Percentiles rank a stretch among this genome's conserved stretches.
phyloP scores from a whole-genome alignment of 805 yeast genomes.

The Ogataea pignaliae region DNA sequence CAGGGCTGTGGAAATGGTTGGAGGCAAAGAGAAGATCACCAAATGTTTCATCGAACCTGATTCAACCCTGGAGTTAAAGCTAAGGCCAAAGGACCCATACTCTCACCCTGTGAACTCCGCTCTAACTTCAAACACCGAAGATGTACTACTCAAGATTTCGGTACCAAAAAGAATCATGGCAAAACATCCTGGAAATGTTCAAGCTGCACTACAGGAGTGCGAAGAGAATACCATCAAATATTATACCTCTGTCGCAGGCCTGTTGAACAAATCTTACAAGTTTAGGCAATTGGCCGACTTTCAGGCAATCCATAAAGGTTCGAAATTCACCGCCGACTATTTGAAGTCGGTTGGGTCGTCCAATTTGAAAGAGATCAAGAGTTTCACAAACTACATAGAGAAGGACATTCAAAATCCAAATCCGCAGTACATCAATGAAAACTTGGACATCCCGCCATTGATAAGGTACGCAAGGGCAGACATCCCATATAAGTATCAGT shows the following conservation, averaged over 20 bases:
- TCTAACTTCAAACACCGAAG: constrained; percentile 44
- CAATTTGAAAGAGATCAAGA: constrained; percentile 36
- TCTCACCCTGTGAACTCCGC: constrained; percentile 63
- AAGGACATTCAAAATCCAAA: constrained; percentile 12
- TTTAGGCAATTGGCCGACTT: constrained; percentile 88
- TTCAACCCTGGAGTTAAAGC: constrained; percentile 23
- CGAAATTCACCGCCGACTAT: constrained; percentile 41
- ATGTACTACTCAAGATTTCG: constrained; percentile 52
- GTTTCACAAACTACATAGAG: constrained; percentile 31
- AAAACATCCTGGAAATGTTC: constrained; percentile 37
- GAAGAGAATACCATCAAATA: constrained; percentile 29
- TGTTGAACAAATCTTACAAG: constrained; percentile 62
- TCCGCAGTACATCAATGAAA: constrained; percentile 25
- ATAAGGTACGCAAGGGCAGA: constrained; percentile 74
- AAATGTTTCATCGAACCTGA: constrained; percentile 37
- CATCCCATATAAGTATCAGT: constrained; percentile 74
- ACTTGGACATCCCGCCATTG: constrained; percentile 76
- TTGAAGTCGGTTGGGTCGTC: constrained; percentile 38
- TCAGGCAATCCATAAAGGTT: constrained; percentile 62
- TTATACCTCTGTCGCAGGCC: constrained; percentile 56
- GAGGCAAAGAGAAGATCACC: constrained; percentile 48
- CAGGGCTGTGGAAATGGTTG: constrained; percentile 65
- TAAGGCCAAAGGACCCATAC: constrained; percentile 32
- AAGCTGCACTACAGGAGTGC: constrained; percentile 37
- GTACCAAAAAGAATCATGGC: constrained; percentile 53